Evolutionary conservation across 768 basidiomycete species (phyloP), one percentile per base, ranked within the genome.

Genomic region (Panaeolus papilionaceus): DNA sequence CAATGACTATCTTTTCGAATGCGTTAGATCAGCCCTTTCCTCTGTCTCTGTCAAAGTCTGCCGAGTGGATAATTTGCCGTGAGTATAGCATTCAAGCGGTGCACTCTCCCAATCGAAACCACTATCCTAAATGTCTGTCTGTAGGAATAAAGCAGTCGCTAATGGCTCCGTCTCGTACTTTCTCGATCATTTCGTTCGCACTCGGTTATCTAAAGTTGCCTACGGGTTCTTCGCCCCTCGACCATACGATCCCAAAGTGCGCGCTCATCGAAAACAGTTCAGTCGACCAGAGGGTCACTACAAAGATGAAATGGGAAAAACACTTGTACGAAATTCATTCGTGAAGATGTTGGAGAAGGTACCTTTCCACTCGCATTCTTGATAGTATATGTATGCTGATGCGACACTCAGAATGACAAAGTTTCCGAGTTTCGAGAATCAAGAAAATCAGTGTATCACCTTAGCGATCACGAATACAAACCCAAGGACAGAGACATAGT

Each of bases 151-250:
- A 23, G 69, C 67, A 1, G 69, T 70, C 18, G 64, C 87, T 1
- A 84, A 87, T 58, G 86, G 87, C 1, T 83, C 78, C 1, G 74
- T 79, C 10, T 78, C 77, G 2, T 79, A 77, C 68, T 75, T 77
- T 63, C 80, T 88, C 14, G 84, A 88, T 66, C 82, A 83, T 67
- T 81, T 82, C 11, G 86, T 88, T 6, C 78, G 81, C 8, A 79
- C 79, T 3, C 81, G 87, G 26, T 79, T 88, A 4, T 77, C 86
- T 2, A 83, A 80, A 68, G 69, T 80, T 64, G 84, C 84, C 0
- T 88, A 86, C 63, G 87, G 87, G 4, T 79, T 79, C 2, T 76
- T 80, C 26, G 80, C 82, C 68, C 71, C 72, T 42, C 67, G 79
- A 3, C 71, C 74, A 0, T 87, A 72, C 64, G 78, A 84, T 38